Evolutionary conservation across 164 flowering plant genomes (phyloP), one percentile per base, ranked within the genome.

Genomic region (Sedum album): DNA sequence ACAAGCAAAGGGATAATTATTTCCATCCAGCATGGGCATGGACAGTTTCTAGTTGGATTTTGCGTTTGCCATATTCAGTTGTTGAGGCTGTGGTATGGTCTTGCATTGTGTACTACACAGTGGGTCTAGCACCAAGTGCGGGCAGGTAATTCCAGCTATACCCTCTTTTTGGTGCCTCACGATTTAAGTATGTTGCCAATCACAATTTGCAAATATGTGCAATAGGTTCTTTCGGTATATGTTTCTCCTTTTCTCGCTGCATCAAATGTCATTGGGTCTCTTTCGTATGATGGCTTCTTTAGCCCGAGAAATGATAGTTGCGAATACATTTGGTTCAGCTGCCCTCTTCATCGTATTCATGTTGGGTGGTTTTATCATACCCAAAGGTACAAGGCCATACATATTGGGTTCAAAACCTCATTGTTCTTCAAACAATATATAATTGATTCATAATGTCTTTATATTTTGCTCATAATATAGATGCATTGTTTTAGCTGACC

Each of bases 21-120:
- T 93, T 93, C 73, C 81, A 90, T 77, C 96, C 98, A 73, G 91
- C 96, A 69, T 93, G 96, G 97, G 86, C 85, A 33, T 93, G 88
- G 88, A 82, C 88, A 25, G 0, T 84, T 36, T 62, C 86, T 20
- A 90, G 94, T 68, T 89, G 89, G 89, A 70, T 91, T 70, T 73
- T 93, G 61, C 94, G 98, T 65, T 73, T 93, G 30, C 98, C 98
- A 44, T 89, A 85, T 80, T 90, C 98, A 2, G 11, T 86, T 30
- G 31, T 90, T 69, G 97, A 89, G 79, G 81, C 98, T n/a, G n/a
- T n/a, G n/a, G n/a, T n/a, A n/a, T n/a, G n/a, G n/a, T n/a, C n/a
- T n/a, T n/a, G n/a, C n/a, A 80, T 88, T 38, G 91, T 86, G 20
- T 93, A 93, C 75, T 90, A 81, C 60, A 70, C 85, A n/a, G 89